A percentile compares a stretch with the other conserved stretches of the same genome.
These are phyloP conservation scores for Metarhizium sp. DNA, from an alignment of 2,329 filamentous ascomycete genomes.

Conservation along the genomic window DNA sequence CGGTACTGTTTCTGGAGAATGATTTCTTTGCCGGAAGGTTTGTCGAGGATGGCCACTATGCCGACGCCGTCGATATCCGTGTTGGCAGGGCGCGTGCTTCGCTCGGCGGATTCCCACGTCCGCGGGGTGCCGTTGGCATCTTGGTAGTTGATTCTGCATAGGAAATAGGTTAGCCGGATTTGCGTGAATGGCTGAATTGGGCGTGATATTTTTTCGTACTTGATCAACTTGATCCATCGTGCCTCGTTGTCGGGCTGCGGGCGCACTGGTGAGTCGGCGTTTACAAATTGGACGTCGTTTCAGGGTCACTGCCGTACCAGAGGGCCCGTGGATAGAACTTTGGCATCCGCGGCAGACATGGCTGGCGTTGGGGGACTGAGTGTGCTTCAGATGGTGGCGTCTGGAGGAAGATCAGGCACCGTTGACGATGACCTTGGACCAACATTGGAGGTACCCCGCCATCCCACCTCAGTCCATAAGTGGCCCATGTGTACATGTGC, in stretches of 20 bases:
- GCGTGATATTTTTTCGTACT: constrained; percentile 27
- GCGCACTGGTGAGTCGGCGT: neutral
- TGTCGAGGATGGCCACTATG: constrained; percentile 59
- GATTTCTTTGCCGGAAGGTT: constrained; percentile 42
- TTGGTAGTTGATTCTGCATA: constrained; percentile 47
- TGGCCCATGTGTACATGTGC: no score
- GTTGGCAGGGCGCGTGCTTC: constrained; percentile 53
- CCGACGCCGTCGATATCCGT: constrained; percentile 63
- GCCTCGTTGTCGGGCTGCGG: constrained; percentile 40
- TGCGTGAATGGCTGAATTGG: constrained; percentile 1
- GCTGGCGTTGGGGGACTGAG: neutral
- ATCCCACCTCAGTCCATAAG: no score
- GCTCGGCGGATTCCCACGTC: constrained; percentile 65
- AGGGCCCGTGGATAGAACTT: constrained; percentile 33
- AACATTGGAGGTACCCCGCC: no score
- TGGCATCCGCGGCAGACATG: constrained; percentile 34
- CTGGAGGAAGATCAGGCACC: neutral
- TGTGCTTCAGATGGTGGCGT: neutral
- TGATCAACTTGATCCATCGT: constrained; percentile 50
- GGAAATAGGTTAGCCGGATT: neutral
- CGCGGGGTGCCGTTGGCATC: constrained; percentile 51
- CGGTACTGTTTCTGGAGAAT: constrained; percentile 60
- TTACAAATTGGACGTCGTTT: neutral
- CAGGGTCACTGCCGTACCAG: constrained; percentile 25
- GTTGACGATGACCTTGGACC: neutral